These are phyloP conservation scores for Fusarium robinianum DNA, from an alignment of 2,329 filamentous ascomycete species.

Conservation along the genomic window DNA sequence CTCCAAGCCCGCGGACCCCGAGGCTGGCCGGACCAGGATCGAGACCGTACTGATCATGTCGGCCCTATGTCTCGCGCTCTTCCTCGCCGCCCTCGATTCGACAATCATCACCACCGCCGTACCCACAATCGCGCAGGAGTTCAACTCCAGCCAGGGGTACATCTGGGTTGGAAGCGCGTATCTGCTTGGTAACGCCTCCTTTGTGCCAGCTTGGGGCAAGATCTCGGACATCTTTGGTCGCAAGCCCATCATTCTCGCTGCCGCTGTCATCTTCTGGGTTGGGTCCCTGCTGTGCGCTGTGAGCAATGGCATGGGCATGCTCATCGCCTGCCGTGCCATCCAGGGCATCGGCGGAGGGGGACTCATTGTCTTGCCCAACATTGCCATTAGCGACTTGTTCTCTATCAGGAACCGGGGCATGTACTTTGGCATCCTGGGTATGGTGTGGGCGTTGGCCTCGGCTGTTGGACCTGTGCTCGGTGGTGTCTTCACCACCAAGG, in stretches of 20 bases:
- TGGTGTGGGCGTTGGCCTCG: constrained; percentile 67
- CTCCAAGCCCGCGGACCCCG: constrained; percentile 35
- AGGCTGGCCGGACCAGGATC: constrained; percentile 44
- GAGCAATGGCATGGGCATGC: constrained; percentile 53
- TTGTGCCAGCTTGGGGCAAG: constrained; percentile 72
- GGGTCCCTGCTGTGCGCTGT: constrained; percentile 60
- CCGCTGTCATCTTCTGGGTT: constrained; percentile 58
- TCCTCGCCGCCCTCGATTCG: constrained; percentile 59
- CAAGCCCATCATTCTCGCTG: constrained; percentile 56
- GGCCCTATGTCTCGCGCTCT: constrained; percentile 51
- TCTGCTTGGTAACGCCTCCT: constrained; percentile 69
- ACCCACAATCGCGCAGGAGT: constrained; percentile 65
- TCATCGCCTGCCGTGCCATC: constrained; percentile 59
- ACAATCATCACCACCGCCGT: constrained; percentile 71
- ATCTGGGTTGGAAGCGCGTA: constrained; percentile 79
- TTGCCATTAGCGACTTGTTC: constrained; percentile 61
- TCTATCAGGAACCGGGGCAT: constrained; percentile 55
- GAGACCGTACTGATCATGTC: constrained; percentile 48
- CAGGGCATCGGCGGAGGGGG: constrained; percentile 63
- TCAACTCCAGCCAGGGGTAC: constrained; percentile 71
- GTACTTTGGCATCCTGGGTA: constrained; percentile 58
- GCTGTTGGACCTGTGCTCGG: constrained; percentile 70
- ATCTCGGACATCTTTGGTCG: constrained; percentile 63
- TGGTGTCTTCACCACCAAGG: constrained; percentile 67
- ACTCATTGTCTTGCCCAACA: constrained; percentile 63